Base-by-base conservation (phyloP, 768 basidiomycete species). In the Phallus indusiatus region DNA sequence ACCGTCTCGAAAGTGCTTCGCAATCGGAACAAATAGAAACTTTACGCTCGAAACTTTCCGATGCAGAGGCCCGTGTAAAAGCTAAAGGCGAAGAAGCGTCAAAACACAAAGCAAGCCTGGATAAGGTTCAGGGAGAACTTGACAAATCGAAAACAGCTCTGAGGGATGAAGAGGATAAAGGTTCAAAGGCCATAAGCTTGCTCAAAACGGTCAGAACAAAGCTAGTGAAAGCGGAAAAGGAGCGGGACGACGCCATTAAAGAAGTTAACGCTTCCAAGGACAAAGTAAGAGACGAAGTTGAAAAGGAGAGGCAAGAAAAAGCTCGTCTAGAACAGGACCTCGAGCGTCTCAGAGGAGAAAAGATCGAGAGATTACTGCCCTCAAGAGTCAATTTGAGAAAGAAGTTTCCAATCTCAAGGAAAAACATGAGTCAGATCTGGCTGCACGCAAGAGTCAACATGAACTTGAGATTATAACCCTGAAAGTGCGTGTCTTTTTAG, bases 161-260 rank as follows among this genome's bases (percentile, higher is more conserved):
- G 5, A 96, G 90, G 69, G 94, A 97, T 61, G 96, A 98, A 68
- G 96, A 98, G 70, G 96, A 99, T 72, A 98, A 99, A 72, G 84
- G 95, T 12, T 82, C 85, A 18, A 99, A 98, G 67, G 94, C 94
- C 0, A 88, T 98, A 63, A 87, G 85, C 54, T 73, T 97, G 24
- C 75, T 99, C 59, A 97, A 97, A 73, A 93, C 93, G 1, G 90
- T 98, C n/a, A 76, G 96, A 57, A 86, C 93, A 72, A 99, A 97
- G 70, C 75, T 95, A n/a, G 91, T 97, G 28, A 97, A 93, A 68
- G 86, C 92, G 5, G 95, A 98, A 72, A 94, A 93, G 75, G 93
- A 95, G 21, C 82, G 82, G 64, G 94, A 97, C 37, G 93, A 95
- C 60, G 76, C 80, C 0, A 60, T 80, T 53, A 84, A 79, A 66